These are phyloP conservation scores for Carallia pectinifolia DNA, from an alignment of 345 rosid genomes.

Conservation along the genomic window DNA sequence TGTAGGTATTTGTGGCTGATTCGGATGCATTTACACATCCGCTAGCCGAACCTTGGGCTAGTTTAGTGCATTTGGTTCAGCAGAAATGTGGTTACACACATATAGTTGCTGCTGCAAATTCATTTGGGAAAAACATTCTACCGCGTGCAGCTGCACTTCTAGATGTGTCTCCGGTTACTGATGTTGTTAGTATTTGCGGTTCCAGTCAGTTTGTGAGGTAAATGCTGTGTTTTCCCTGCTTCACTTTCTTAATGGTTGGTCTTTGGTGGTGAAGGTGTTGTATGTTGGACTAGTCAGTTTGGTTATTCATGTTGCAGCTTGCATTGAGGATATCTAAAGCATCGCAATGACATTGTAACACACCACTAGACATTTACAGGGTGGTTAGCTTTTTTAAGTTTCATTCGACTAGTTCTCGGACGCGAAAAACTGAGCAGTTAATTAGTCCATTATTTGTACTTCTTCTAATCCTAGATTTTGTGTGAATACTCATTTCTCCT, in stretches of 20 bases:
- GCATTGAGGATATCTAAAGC: neutral
- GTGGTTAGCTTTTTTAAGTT: neutral
- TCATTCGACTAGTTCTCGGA: neutral
- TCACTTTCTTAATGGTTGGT: neutral
- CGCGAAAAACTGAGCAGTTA: no score
- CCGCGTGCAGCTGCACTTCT: constrained; percentile 93
- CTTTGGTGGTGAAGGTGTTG: neutral
- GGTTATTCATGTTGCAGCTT: neutral
- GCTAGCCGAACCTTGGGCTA: constrained; percentile 91
- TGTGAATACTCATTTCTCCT: neutral
- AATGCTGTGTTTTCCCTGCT: neutral
- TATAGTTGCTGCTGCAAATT: constrained; percentile 67
- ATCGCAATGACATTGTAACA: neutral
- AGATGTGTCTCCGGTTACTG: constrained; percentile 92
- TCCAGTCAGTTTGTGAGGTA: constrained; percentile 76
- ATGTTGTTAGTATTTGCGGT: constrained; percentile 65
- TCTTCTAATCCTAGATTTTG: neutral
- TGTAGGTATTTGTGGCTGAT: constrained; percentile 86
- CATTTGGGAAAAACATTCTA: constrained; percentile 84
- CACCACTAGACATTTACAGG: no score
- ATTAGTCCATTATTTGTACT: neutral
- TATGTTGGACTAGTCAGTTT: neutral
- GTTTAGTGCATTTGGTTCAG: constrained; percentile 70
- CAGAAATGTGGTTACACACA: constrained; percentile 66
- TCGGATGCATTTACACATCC: constrained; percentile 66